Conservation (phyloP, 2,329 filamentous ascomycete genomes). For the Alternaria panax region DNA sequence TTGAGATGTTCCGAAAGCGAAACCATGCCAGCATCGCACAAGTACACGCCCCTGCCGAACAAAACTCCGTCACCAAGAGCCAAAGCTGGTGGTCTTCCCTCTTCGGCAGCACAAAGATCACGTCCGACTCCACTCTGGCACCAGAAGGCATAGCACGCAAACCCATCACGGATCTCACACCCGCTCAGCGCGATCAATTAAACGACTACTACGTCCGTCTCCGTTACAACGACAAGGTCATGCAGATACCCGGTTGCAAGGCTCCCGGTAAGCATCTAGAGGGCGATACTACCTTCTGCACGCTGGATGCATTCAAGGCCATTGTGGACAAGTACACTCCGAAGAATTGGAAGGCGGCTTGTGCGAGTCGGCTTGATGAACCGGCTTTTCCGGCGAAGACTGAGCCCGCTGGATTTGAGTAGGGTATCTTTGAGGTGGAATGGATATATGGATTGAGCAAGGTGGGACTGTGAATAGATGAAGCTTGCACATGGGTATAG, state of each 20-base stretch:
- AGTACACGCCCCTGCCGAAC: not conserved
- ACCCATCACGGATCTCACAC: constrained; percentile 62
- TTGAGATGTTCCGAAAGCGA: constrained; percentile 81
- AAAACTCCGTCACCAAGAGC: constrained; percentile 16
- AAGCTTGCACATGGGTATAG: not conserved
- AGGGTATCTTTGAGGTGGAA: not conserved
- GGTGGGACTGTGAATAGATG: not conserved
- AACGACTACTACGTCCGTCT: constrained; percentile 86
- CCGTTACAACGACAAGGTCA: constrained; percentile 85
- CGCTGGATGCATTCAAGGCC: constrained; percentile 88
- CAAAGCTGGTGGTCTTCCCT: constrained; percentile 49
- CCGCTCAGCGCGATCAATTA: constrained; percentile 66
- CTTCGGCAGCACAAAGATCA: constrained; percentile 38
- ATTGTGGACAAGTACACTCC: constrained; percentile 93
- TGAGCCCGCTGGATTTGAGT: constrained; percentile 46
- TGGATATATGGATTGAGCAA: no score
- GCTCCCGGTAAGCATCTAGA: constrained; percentile 80
- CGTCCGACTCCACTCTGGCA: constrained; percentile 5
- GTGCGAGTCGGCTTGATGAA: constrained; percentile 64
- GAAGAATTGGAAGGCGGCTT: constrained; percentile 74
- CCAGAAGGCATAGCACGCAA: constrained; percentile 66
- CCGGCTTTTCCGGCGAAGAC: constrained; percentile 57
- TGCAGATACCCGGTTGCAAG: constrained; percentile 83
- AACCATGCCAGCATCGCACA: constrained; percentile 4
- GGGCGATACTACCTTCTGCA: constrained; percentile 89